Conservation (phyloP, 495 filamentous ascomycete genomes). For the Lasiosphaeria hispida region DNA sequence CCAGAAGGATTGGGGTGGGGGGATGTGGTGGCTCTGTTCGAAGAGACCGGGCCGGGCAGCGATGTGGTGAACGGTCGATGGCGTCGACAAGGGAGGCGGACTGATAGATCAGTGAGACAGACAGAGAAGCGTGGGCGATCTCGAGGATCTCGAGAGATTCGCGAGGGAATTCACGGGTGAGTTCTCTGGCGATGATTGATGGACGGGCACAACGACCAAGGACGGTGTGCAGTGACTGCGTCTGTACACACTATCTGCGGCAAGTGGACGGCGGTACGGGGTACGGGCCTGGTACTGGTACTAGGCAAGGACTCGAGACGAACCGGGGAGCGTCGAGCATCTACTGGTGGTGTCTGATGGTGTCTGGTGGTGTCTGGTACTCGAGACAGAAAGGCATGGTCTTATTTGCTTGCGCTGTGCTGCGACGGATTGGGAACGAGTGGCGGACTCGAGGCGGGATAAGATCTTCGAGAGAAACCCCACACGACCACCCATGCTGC, state of each 20-base stretch:
- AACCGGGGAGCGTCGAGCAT: neutral
- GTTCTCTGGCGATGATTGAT: neutral
- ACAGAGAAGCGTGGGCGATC: neutral
- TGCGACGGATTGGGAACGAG: slow-evolving; percentile 16
- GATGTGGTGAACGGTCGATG: no score
- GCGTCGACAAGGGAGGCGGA: neutral
- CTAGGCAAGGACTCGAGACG: neutral
- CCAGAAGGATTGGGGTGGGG: neutral
- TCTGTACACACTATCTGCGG: no score
- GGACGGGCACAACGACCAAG: neutral
- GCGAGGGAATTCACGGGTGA: neutral
- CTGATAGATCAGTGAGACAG: neutral
- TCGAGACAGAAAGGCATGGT: slow-evolving; percentile 8
- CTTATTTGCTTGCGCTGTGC: slow-evolving; percentile 21
- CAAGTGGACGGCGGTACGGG: neutral
- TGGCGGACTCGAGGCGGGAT: slow-evolving; percentile 4
- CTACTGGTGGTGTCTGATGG: neutral
- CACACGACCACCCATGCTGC: slow-evolving; percentile 8
- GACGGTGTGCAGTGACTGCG: neutral
- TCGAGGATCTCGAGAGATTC: neutral
- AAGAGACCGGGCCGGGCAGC: no score
- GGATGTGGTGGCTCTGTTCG: neutral
- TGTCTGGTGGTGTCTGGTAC: neutral
- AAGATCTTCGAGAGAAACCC: slow-evolving; percentile 9
- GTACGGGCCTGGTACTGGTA: neutral